Evolutionary conservation across 2,329 filamentous ascomycete genomes (phyloP), one percentile per base, ranked within the genome.

Genomic region (Sodiomyces alkalinus): DNA sequence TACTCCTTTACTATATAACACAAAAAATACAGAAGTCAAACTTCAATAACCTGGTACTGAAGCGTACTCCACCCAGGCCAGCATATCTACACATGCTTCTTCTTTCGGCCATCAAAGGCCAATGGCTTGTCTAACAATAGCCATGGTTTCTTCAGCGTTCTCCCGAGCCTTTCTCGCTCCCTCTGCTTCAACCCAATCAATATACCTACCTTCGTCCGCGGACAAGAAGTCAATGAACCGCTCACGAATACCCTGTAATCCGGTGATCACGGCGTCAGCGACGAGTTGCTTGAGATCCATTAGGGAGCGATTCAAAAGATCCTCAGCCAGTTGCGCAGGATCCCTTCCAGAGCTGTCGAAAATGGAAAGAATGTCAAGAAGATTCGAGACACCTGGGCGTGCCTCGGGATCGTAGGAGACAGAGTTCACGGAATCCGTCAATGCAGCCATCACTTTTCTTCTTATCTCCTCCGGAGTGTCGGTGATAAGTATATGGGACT

Each of bases 341-440:
- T 44, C 55, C 27, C 58, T 52, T 3, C 44, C 42, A 16, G 49
- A 41, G 4, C 47, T 39, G 30, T 75, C 68, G 40, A 87, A 71
- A 36, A 81, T 69, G 15, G 73, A 74, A n/a, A 87, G 55, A 11
- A 98, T 68, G 32, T 83, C 73, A 2, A 98, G 54, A 9, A 98
- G 60, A 47, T 96, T 98, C 8, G 86, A 75, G 4, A 98, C 79
- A 0, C 85, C 90, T 0, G 87, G 87, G 15, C 90, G 64, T 0
- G 40, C 44, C 1, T 49, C 44, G 0, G 73, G 74, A 37, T 93
- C 75, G 48, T 90, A 94, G 1, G 71, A 73, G 22, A 94, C 69
- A 2, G 53, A 52, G 3, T 68, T 62, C 0, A 52, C 39, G 0
- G 70, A 77, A 51, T 98, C 90, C 2, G 90, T 96, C 18, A 83